A percentile compares a stretch with the other conserved stretches of the same genome.
phyloP scores from a whole-genome alignment of 371 early-diverging fungal genomes.

The Haplosporangium sp. region DNA sequence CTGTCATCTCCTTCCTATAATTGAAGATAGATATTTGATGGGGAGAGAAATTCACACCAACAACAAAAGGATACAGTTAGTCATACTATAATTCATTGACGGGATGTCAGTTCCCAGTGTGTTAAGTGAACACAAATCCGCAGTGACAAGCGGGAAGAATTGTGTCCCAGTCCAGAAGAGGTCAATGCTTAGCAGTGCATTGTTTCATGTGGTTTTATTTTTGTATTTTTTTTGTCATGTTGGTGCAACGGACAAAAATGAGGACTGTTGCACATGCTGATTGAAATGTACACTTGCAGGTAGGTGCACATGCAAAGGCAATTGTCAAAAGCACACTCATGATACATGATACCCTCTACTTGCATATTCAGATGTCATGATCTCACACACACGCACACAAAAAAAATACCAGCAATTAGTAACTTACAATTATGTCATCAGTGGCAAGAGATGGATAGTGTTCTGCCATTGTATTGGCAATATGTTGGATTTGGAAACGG shows the following conservation, averaged over 20 bases:
- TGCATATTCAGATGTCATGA: not conserved
- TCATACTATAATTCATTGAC: not conserved
- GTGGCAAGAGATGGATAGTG: conserved; percentile 28
- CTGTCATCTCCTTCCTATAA: conserved; percentile 22
- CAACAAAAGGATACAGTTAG: conserved; percentile 3
- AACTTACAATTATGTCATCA: conserved; percentile 48
- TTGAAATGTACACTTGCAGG: not conserved
- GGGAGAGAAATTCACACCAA: conserved; percentile 2
- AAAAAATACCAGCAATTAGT: not conserved
- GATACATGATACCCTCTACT: not conserved
- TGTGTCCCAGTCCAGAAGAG: conserved; percentile 2
- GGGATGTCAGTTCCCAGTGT: not conserved
- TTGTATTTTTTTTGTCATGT: conserved; percentile 4
- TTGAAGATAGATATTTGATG: not conserved
- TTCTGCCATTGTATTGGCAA: conserved; percentile 55
- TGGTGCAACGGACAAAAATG: conserved; percentile 9
- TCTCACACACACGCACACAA: not conserved
- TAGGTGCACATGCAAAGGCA: not conserved
- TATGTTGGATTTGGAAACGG: conserved; percentile 73
- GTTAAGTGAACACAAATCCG: conserved; percentile 9
- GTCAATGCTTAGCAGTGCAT: not conserved
- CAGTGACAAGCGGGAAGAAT: conserved; percentile 15
- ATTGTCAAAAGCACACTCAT: not conserved
- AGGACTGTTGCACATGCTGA: conserved; percentile 1
- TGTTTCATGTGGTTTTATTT: conserved; percentile 30